Base-by-base conservation (phyloP, 108 stramenopile genomes). In the Conticribra guillardii region DNA sequence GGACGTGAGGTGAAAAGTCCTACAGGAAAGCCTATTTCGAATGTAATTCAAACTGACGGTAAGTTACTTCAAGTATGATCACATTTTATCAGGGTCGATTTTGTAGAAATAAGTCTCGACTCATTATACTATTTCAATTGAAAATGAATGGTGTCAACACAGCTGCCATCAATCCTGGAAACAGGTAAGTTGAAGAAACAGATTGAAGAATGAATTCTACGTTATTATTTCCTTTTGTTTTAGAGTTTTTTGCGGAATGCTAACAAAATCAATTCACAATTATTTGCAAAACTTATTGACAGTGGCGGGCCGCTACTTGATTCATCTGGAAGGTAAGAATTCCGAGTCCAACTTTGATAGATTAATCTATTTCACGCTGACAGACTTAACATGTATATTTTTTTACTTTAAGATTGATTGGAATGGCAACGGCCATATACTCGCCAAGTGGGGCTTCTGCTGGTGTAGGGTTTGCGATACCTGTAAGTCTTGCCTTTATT, bases 381-480 rank as follows among this genome's bases (percentile, higher is more conserved):
- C n/a, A n/a, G n/a, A n/a, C n/a, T n/a, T n/a, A n/a, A n/a, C n/a
- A n/a, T n/a, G n/a, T n/a, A n/a, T n/a, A n/a, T n/a, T n/a, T n/a
- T n/a, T n/a, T n/a, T n/a, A n/a, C n/a, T n/a, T n/a, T n/a, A n/a
- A 83, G 68, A 51, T 67, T 96, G 55, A 90, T 96, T 55, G 97
- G 97, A 33, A 98, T 98, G 96, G 96, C 96, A 63, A 96, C 97
- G 11, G 96, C 97, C 18, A 98, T 98, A 44, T 96, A 92, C 56
- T 90, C 89, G 4, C 86, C 94, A 14, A 84, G 87, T 9, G 97
- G 97, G 9, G 94, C 89, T 8, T 84, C 82, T 33, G 87, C 95
- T 0, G 97, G 97, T 1, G 94, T 98, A 50, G 97, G 97, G 2
- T 98, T 98, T 73, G 97, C 97, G 24, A 96, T 98, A 34, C 97